Evolutionary conservation across 1,284 basidiomycete species (phyloP), one percentile per base, ranked within the genome.

Genomic region (Pseudozyma flocculosa): DNA sequence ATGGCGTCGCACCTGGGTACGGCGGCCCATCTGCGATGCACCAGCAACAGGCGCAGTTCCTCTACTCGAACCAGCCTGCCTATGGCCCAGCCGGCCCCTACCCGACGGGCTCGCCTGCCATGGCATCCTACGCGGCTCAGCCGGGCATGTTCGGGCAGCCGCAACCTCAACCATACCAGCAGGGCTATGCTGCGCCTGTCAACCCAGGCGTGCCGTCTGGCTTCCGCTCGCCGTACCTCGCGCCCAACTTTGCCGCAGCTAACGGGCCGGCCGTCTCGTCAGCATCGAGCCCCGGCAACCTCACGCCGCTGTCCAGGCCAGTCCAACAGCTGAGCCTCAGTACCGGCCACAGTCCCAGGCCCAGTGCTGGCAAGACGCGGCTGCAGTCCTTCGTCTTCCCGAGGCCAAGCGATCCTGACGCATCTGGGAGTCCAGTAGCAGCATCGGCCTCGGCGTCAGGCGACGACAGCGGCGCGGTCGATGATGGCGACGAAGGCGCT

Each of bases 361-460:
- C 49, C 10, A 48, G 48, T 30, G 32, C 48, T 8, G 54, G 51
- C 15, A 45, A 7, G n/a, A 43, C 59, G 17, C 43, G 50, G 1
- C 42, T 53, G 10, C 44, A 43, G 21, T 45, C 38, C 19, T 56
- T 50, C 43, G 46, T 43, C 40, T 56, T 49, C 34, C 53, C 59
- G 0, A 9, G 18, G 7, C 21, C 26, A 1, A 48, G 51, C 24
- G 48, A 34, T 4, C 24, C 9, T 4, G 18, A 15, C 15, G n/a
- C n/a, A n/a, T n/a, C n/a, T n/a, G n/a, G n/a, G n/a, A n/a, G n/a
- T n/a, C n/a, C n/a, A n/a, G n/a, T n/a, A n/a, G n/a, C n/a, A n/a
- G n/a, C n/a, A n/a, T n/a, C n/a, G n/a, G n/a, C n/a, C n/a, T n/a
- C n/a, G n/a, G n/a, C n/a, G n/a, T n/a, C n/a, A n/a, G n/a, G n/a